Percentiles rank a stretch among this genome's conserved stretches.
Conservation (phyloP, 768 basidiomycete genomes). For the Leccinum boreale region DNA sequence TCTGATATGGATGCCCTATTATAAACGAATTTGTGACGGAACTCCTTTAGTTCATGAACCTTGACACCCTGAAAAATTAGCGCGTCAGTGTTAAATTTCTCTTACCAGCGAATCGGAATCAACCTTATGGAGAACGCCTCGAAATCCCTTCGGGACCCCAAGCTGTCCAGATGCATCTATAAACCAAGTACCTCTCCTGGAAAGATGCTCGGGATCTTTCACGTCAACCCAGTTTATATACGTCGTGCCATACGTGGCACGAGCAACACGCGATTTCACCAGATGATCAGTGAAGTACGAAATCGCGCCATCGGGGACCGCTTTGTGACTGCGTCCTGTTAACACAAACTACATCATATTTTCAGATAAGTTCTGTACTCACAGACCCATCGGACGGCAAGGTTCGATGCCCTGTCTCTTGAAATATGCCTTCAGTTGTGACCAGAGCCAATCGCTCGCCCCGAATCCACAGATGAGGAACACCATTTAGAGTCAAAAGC, state of each 20-base stretch:
- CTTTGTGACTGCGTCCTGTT: constrained; percentile 29
- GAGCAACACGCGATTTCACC: constrained; percentile 44
- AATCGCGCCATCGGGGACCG: constrained; percentile 48
- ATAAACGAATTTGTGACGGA: constrained; percentile 8
- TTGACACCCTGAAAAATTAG: constrained; percentile 4
- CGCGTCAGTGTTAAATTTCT: neutral
- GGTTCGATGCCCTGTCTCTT: constrained; percentile 36
- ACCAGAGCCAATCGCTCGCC: constrained; percentile 45
- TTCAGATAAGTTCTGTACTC: constrained; percentile 30
- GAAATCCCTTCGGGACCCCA: constrained; percentile 4
- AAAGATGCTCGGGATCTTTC: constrained; percentile 7
- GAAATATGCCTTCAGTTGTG: constrained; percentile 35
- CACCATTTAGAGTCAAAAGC: constrained; percentile 11
- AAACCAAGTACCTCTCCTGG: constrained; percentile 8
- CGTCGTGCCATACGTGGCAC: constrained; percentile 53
- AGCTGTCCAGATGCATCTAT: neutral
- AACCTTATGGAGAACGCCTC: constrained; percentile 9
- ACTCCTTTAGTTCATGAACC: constrained; percentile 11
- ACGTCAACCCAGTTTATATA: constrained; percentile 22
- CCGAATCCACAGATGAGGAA: constrained; percentile 52
- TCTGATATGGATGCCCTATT: neutral
- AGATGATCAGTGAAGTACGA: constrained; percentile 39
- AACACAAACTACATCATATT: neutral
- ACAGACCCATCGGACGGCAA: constrained; percentile 44
- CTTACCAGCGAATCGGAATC: neutral